Percentiles rank a stretch among this genome's conserved stretches.
Conservation (phyloP, 2,329 filamentous ascomycete genomes). For the Massarina eburnea region DNA sequence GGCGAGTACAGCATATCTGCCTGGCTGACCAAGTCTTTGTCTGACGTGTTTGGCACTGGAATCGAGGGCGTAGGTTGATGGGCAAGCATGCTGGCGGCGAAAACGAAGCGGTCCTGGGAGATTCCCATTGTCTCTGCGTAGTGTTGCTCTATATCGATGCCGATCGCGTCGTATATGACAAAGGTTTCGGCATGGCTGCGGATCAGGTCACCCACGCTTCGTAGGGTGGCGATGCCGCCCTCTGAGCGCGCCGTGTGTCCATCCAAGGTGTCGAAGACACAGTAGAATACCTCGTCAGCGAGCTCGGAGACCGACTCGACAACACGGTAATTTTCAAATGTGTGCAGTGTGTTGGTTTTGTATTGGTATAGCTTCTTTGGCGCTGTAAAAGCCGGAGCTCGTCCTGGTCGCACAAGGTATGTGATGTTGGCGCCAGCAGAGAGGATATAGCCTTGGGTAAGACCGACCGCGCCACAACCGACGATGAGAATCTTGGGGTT, state of each 20-base stretch:
- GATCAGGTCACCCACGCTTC: slow-evolving; percentile 15
- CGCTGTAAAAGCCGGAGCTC: slow-evolving; percentile 15
- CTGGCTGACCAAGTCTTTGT: slow-evolving; percentile 6
- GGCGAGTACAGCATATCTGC: slow-evolving; percentile 17
- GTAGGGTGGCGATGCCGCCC: slow-evolving; percentile 14
- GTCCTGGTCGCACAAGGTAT: slow-evolving; percentile 25
- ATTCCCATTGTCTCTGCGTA: slow-evolving; percentile 10
- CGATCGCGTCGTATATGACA: slow-evolving; percentile 19
- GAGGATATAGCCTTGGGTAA: slow-evolving; percentile 22
- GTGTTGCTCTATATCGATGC: slow-evolving; percentile 18
- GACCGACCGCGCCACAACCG: slow-evolving; percentile 24
- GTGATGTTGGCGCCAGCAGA: slow-evolving; percentile 20
- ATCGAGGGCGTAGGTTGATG: slow-evolving; percentile 20
- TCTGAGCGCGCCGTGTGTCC: slow-evolving; percentile 22
- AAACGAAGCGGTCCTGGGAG: slow-evolving; percentile 9
- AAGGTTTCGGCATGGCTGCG: slow-evolving; percentile 7
- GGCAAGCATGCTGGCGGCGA: slow-evolving; percentile 18
- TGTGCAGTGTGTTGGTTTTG: slow-evolving; percentile 16
- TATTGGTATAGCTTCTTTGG: slow-evolving; percentile 25
- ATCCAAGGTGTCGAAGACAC: slow-evolving; percentile 24
- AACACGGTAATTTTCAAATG: slow-evolving; percentile 18
- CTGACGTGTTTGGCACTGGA: slow-evolving; percentile 11
- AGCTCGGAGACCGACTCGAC: slow-evolving; percentile 19
- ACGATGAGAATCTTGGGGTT: slow-evolving; percentile 22
- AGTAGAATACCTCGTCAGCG: slow-evolving; percentile 14